A percentile compares a stretch with the other conserved stretches of the same genome.
These are phyloP conservation scores for Aspergillus uvarum DNA, from an alignment of 2,329 filamentous ascomycete species.

Conservation along the genomic window DNA sequence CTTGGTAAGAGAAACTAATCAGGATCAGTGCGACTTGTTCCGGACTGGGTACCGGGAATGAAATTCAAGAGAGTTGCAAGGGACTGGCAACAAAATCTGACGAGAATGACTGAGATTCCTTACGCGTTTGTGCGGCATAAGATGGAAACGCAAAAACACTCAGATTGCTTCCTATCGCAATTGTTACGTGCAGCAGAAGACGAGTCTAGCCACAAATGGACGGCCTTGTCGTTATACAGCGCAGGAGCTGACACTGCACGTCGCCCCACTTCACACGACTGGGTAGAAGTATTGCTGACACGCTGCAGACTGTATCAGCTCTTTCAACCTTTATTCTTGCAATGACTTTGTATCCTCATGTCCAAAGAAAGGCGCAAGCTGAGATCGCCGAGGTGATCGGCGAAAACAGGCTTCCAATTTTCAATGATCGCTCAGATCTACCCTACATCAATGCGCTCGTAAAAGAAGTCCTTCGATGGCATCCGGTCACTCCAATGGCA, in stretches of 20 bases:
- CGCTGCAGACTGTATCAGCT: slow-evolving; percentile 10
- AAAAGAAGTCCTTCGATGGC: slow-evolving; percentile 14
- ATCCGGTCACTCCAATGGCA: slow-evolving; percentile 8
- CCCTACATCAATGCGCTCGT: slow-evolving; percentile 13
- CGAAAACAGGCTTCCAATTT: neutral
- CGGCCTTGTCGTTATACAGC: slow-evolving; percentile 2
- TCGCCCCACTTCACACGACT: neutral
- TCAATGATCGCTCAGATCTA: slow-evolving; percentile 1
- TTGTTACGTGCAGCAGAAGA: slow-evolving; percentile 25
- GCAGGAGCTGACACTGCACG: slow-evolving; percentile 15
- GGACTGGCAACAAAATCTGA: slow-evolving; percentile 30
- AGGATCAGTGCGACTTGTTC: slow-evolving; percentile 22
- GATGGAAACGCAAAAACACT: slow-evolving; percentile 31
- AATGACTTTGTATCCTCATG: slow-evolving; percentile 7
- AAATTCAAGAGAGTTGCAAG: slow-evolving; percentile 45
- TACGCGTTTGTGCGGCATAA: slow-evolving; percentile 47
- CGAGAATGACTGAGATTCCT: slow-evolving; percentile 37
- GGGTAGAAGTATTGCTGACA: neutral
- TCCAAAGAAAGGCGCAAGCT: slow-evolving; percentile 11
- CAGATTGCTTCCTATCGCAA: slow-evolving; percentile 43
- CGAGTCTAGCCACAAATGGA: slow-evolving; percentile 8
- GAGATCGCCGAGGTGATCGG: slow-evolving; percentile 10
- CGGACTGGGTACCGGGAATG: slow-evolving; percentile 40
- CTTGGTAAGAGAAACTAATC: neutral
- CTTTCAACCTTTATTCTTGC: slow-evolving; percentile 14